Base-by-base conservation (phyloP, 129 eudicot genomes). In the Pulicaria dysenterica region DNA sequence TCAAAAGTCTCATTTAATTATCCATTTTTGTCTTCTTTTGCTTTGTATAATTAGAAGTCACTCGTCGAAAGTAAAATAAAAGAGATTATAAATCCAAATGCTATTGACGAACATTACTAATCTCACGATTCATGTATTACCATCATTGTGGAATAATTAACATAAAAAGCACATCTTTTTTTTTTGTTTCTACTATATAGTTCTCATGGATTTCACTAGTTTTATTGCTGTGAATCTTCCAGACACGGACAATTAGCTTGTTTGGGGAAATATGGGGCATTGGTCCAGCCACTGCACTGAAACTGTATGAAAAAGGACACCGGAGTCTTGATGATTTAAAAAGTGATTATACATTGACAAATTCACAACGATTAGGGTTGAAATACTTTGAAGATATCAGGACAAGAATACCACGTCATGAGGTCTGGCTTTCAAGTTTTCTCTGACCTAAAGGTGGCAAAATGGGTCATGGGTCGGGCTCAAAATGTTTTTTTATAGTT, bases 181-280 rank as follows among this genome's bases (percentile, higher is more conserved):
- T 55, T 75, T 54, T 65, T n/a, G 1, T 10, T 74, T 7, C n/a
- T 41, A 13, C 12, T 14, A 7, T 5, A 40, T 14, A 16, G 34
- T 64, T 74, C 63, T 19, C 55, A 74, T 19, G 13, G 48, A 8
- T 64, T 39, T 65, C 44, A 41, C 62, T 42, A 50, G 39, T 42
- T 51, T 14, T 10, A 57, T 66, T 1, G 11, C 2, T 75, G 19
- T 31, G 42, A 64, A 49, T 59, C 44, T 58, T 73, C 42, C 80
- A 94, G 99, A 91, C 88, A 63, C 80, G 89, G 7, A 79, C 99
- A 38, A 88, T 94, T 58, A 88, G 93, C 74, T 70, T 87, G 64
- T 94, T 94, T 80, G 97, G 97, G 79, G 97, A 94, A 83, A 89
- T 94, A 60, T 94, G 99, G 99, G 99, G 99, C 11, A 74, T 94